phyloP scores from a whole-genome alignment of 2,329 filamentous ascomycete genomes.

The Colletotrichum lupini region DNA sequence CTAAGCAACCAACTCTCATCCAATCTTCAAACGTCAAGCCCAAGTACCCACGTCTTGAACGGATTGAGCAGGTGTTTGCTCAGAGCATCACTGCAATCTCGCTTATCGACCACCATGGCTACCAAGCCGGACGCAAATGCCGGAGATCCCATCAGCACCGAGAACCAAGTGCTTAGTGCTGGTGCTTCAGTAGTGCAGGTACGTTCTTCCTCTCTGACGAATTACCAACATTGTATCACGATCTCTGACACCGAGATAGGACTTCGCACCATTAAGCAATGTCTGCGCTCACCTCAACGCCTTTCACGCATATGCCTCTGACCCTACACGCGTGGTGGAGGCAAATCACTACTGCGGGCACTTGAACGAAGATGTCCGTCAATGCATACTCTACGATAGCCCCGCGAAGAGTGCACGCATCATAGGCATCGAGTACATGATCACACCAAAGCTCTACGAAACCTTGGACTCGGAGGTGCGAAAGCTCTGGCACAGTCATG shows the following conservation, averaged over 20 bases:
- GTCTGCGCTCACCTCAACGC: conserved; percentile 88
- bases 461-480: conserved; percentile 75
- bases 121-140: conserved; percentile 37
- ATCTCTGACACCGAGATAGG: conserved; percentile 49
- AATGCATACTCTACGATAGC: conserved; percentile 87
- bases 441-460: conserved; percentile 75
- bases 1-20: too few species aligned
- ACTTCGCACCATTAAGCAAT: conserved; percentile 77
- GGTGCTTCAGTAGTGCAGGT: conserved; percentile 70
- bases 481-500: conserved; percentile 81
- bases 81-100: background rate
- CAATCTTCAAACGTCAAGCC: too few species aligned
- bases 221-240: background rate
- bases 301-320: conserved; percentile 85
- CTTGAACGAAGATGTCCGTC: conserved; percentile 77
- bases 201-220: background rate
- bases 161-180: conserved; percentile 69
- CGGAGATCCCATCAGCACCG: conserved; percentile 62
- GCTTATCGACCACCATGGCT: conserved; percentile 20
- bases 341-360: conserved; percentile 89
- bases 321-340: conserved; percentile 76
- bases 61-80: background rate
- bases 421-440: conserved; percentile 91
- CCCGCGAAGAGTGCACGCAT: conserved; percentile 74
- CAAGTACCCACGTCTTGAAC: too few species aligned